Percentiles rank a stretch among this genome's conserved stretches.
These are phyloP conservation scores for Hemileccinum rubropunctum DNA, from an alignment of 768 basidiomycete species.

Conservation along the genomic window DNA sequence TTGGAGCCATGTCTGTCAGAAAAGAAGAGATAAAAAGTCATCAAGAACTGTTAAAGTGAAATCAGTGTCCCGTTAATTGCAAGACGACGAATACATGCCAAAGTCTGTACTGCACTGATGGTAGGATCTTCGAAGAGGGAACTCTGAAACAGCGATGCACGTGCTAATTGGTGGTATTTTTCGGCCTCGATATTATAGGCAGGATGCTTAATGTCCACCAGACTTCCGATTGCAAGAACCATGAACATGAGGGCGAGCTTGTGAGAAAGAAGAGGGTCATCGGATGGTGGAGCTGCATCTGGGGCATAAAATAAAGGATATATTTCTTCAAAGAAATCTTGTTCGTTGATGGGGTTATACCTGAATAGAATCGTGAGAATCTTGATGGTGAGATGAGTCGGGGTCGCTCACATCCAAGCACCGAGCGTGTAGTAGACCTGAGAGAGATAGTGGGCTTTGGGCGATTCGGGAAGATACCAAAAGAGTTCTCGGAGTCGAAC, in stretches of 20 bases:
- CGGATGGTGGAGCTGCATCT: conserved; percentile 40
- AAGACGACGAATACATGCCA: conserved; percentile 41
- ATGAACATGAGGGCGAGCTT: conserved; percentile 64
- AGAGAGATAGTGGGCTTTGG: conserved; percentile 59
- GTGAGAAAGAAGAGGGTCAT: conserved; percentile 55
- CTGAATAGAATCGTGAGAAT: conserved; percentile 32
- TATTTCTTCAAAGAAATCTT: conserved; percentile 59
- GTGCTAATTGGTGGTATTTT: conserved; percentile 65
- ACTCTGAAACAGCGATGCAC: conserved; percentile 61
- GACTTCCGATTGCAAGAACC: conserved; percentile 61
- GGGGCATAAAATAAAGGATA: conserved; percentile 56
- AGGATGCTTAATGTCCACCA: conserved; percentile 54
- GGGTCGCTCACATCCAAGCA: conserved; percentile 61
- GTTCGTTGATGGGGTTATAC: conserved; percentile 65
- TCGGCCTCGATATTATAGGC: conserved; percentile 68
- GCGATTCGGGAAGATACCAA: conserved; percentile 66
- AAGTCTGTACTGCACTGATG: conserved; percentile 61
- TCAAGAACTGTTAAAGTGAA: conserved; percentile 48
- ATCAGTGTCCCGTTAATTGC: conserved; percentile 30
- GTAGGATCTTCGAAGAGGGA: conserved; percentile 69
- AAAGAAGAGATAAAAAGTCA: conserved; percentile 69
- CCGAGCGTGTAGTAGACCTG: conserved; percentile 62
- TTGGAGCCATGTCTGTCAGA: conserved; percentile 65
- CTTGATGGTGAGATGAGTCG: background rate
- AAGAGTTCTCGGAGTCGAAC: conserved; percentile 55